A percentile compares a stretch with the other conserved stretches of the same genome.
Conservation (phyloP, 2,329 filamentous ascomycete species). For the Epichloe sylvatica region DNA sequence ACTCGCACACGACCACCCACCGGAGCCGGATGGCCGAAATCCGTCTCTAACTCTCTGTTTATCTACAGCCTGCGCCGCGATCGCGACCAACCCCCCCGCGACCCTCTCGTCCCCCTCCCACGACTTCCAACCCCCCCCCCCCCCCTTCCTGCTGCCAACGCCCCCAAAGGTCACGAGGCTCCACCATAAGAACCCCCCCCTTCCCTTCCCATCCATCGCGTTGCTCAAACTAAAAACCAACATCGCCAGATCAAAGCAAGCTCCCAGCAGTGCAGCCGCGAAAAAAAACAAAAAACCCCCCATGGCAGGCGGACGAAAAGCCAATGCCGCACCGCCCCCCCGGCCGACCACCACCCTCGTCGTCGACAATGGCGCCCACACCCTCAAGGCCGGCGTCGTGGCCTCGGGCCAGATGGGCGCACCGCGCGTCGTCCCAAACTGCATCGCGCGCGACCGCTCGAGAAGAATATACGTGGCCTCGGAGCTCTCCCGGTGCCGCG, state of each 20-base stretch:
- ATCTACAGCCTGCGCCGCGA: too few species aligned
- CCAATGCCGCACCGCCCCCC: constrained; percentile 35
- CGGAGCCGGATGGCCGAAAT: too few species aligned
- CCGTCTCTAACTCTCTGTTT: too few species aligned
- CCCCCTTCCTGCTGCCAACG: too few species aligned
- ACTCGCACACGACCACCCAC: too few species aligned
- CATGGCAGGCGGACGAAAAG: constrained; percentile 37
- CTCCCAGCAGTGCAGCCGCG: neutral
- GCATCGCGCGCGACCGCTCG: constrained; percentile 70
- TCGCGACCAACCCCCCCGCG: too few species aligned
- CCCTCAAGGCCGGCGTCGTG: constrained; percentile 78
- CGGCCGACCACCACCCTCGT: constrained; percentile 59
- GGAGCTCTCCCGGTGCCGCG: constrained; percentile 63
- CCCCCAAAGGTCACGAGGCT: too few species aligned
- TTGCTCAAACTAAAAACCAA: neutral
- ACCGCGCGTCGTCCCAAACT: constrained; percentile 75
- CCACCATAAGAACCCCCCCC: too few species aligned
- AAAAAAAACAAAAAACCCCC: neutral
- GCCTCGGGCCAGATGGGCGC: constrained; percentile 29
- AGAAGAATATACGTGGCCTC: constrained; percentile 67
- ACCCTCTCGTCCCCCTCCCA: too few species aligned
- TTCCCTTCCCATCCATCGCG: accelerated
- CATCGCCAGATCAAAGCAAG: neutral
- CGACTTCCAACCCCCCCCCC: too few species aligned
- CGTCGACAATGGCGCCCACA: constrained; percentile 85